Evolutionary conservation across 2,329 filamentous ascomycete genomes (phyloP), one percentile per base, ranked within the genome.

Genomic region (Hymenoscyphus linearis): DNA sequence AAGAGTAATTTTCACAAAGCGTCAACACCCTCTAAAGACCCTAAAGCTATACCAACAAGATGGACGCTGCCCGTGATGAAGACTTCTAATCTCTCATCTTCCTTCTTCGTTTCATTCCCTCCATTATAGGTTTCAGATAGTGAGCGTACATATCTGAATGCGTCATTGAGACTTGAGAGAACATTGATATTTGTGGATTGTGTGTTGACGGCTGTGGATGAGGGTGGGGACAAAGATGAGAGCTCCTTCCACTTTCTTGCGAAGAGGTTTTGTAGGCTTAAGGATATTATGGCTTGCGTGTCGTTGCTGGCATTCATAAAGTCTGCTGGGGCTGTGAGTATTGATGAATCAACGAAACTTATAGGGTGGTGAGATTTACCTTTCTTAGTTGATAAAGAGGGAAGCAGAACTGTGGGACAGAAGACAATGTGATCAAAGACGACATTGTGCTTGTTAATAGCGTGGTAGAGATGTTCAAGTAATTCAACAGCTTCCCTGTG

Each of bases 401-500:
- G 76, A 13, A 77, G 79, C 70, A 84, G 87, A 0, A 85, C 87
- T 26, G 84, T 96, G 1, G 91, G 87, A 59, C 90, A 91, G 74
- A 97, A 96, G 16, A 97, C 78, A 7, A 87, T 91, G 61, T 90
- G 82, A 5, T 85, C 82, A 72, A 97, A 96, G 40, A 73, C 54
- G 22, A 74, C 54, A 68, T 69, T 58, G 47, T 75, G 68, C 59
- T 79, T 55, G 60, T 76, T 70, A 90, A 76, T 2, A 89, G 76
- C 73, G 2, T 71, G 55, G 57, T 78, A 68, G 25, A 86, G 74
- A 2, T 76, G 76, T 22, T 77, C 75, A 13, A 87, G 76, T 56
- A 87, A 84, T 59, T 80, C 75, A 27, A 84, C 73, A 1, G 70
- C 62, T 57, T 72, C 70, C 2, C 67, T 65, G 26, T 37, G 81